Evolutionary conservation across 2,329 filamentous ascomycete genomes (phyloP), one percentile per base, ranked within the genome.

Genomic region (Taxawa tesnikishii): DNA sequence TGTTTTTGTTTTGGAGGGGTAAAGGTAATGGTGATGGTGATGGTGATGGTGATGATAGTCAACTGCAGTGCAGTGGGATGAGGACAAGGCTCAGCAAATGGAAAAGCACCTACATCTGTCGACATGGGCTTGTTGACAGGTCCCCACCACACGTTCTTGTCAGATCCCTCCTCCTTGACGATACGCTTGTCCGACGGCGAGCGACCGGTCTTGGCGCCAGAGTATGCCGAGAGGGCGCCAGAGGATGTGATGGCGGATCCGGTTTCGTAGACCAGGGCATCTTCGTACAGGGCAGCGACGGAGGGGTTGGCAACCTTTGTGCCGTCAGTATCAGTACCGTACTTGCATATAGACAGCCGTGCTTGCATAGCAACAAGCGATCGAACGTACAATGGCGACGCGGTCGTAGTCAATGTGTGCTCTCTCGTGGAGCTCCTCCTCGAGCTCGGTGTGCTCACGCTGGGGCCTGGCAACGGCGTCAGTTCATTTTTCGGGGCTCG

Each of bases 41-140:
- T 8, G 3, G n/a, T 13, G 12, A 13, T 15, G 6, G 12, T 29
- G 28, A 25, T 13, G 13, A 23, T 11, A 30, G 14, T 14, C 14
- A 5, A 33, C 5, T 9, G 26, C 12, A 25, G 16, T 3, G n/a
- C n/a, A 27, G 19, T 13, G 14, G 21, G 12, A 24, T 3, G 8
- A 24, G 18, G 24, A 11, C 15, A 12, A 24, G 15, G 3, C n/a
- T 23, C 14, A 29, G 9, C 12, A 17, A 27, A 32, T 13, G 19
- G 15, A 28, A 28, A 10, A 16, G 25, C 10, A 66, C 83, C 76
- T 79, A 96, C 90, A 61, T 96, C 87, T 50, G 85, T 75, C 47
- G 75, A 79, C 90, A 98, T 98, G 56, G 88, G 83, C 75, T 96
- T 96, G 73, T 98, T 98, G 48, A 98, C 90, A 35, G 90, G 88